Evolutionary conservation across 2,329 filamentous ascomycete genomes (phyloP).

Genomic region (Aspergillus glaucus): DNA sequence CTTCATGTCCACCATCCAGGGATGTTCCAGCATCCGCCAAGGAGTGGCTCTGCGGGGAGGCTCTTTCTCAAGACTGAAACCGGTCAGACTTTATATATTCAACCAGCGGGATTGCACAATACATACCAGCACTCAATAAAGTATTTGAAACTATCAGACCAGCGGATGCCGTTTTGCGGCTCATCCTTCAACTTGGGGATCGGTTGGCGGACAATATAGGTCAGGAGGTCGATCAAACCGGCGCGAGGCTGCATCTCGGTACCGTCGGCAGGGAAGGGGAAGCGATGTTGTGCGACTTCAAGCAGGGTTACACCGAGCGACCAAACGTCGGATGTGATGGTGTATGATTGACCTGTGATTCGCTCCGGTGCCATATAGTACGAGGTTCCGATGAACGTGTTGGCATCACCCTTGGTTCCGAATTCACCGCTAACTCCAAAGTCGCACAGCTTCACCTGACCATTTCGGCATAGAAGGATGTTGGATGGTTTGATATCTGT

Average conservation of each 20-base stretch:
- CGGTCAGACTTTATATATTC: conserved; percentile 9
- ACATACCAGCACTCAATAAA: conserved; percentile 96
- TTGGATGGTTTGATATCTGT: conserved; percentile 95
- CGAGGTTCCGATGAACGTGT: conserved; percentile 96
- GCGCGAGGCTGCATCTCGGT: conserved; percentile 92
- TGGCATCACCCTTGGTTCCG: conserved; percentile 95
- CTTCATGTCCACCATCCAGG: conserved; percentile 97
- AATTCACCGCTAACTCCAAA: conserved; percentile 98
- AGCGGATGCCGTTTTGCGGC: conserved; percentile 78
- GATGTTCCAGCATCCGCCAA: conserved; percentile 98
- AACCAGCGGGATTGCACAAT: neutral
- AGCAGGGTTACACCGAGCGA: conserved; percentile 91
- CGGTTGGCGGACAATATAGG: conserved; percentile 92
- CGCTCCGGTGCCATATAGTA: conserved; percentile 99
- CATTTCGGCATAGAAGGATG: conserved; percentile 84
- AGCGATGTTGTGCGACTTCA: conserved; percentile 98
- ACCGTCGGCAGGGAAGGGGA: conserved; percentile 95
- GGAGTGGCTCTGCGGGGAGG: conserved; percentile 78
- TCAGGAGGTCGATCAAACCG: conserved; percentile 87
- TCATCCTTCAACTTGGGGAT: conserved; percentile 96
- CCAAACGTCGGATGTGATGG: conserved; percentile 98
- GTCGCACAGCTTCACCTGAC: conserved; percentile 95
- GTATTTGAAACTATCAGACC: conserved; percentile 97
- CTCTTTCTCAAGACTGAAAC: conserved; percentile 81
- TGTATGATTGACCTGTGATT: conserved; percentile 96